Evolutionary conservation across 225 moss, liverwort and hornwort genomes (phyloP).

Genomic region (Bryoerythrophyllum caledonicum): DNA sequence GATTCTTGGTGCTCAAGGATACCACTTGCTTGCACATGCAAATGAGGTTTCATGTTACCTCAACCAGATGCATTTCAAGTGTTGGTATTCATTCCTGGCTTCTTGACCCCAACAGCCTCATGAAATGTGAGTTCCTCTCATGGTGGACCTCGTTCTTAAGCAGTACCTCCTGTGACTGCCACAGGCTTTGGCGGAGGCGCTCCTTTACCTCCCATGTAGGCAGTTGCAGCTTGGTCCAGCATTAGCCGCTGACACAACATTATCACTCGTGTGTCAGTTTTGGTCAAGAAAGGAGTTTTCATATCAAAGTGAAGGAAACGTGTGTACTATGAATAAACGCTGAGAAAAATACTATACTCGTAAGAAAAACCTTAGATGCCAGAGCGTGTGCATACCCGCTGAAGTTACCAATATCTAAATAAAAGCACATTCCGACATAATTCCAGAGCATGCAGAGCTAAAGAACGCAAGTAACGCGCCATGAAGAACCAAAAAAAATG

Average conservation of each 20-base stretch:
- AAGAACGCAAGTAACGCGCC: background rate
- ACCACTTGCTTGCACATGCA: conserved; percentile 9
- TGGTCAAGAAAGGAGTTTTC: background rate
- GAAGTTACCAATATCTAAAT: no score
- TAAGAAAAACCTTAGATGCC: no score
- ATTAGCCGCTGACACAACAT: conserved; percentile 46
- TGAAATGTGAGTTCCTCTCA: no score
- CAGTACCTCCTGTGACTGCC: conserved; percentile 11
- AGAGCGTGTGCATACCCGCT: no score
- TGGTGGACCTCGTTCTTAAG: conserved; percentile 9
- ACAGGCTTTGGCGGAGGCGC: conserved; percentile 50
- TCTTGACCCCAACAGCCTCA: background rate
- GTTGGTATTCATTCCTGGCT: background rate
- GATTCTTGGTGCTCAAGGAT: background rate
- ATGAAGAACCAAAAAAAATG: background rate
- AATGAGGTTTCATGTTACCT: conserved; percentile 5
- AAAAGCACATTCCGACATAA: no score
- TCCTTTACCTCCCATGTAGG: conserved; percentile 63
- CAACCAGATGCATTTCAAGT: background rate
- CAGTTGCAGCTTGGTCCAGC: conserved; percentile 60
- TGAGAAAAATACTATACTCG: no score
- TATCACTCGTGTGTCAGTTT: conserved; percentile 10
- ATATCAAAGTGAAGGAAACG: background rate
- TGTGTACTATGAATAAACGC: background rate
- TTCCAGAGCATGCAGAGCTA: no score